Base-by-base conservation (phyloP, 176 grass and related monocot species). In the Zea mays region DNA sequence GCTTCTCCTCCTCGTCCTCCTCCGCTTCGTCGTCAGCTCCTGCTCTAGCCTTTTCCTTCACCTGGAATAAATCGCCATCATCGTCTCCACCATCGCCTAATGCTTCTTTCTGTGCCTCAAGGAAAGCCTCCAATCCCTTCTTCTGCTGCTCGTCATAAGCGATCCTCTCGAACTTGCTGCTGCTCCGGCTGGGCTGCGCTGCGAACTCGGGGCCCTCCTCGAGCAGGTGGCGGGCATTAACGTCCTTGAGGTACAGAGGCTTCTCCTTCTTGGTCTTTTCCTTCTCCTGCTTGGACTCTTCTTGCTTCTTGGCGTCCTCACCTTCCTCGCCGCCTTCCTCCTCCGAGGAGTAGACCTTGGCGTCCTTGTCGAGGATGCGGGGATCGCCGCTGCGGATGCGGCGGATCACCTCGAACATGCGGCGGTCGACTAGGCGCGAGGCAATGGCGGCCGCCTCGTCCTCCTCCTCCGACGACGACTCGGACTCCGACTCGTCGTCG, bases 221-320 rank as follows among this genome's bases (percentile, higher is more conserved):
- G 40, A 99, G 67, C 19, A 99, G 85, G 83, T 92, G 75, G 67
- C 73, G 88, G 21, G 96, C 96, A 45, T 88, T 92, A 2, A 95
- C 84, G 19, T 99, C 96, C 78, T 99, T 99, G n/a, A 99, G 85
- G 73, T 97, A 97, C 61, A 92, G 14, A 8, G 90, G 90, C 16
- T 76, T 81, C 85, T 93, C 90, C 67, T 92, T 99, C 85, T 89
- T 95, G 20, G 54, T n/a, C 73, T 82, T 69, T 33, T 47, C 47
- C 42, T 67, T 82, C 77, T 1, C 54, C 52, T 58, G 39, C 69
- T 72, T 77, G 54, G 89, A 65, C 39, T 69, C 65, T 49, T 74
- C 76, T 13, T 68, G 59, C 52, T 48, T 77, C 55, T 88, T 79
- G 37, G 87, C 79, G 33, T 88, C 79, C 2, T 8, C 44, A 3